Base-by-base conservation (phyloP, 129 eudicot genomes). In the Chrysanthemum lavandulifolium region DNA sequence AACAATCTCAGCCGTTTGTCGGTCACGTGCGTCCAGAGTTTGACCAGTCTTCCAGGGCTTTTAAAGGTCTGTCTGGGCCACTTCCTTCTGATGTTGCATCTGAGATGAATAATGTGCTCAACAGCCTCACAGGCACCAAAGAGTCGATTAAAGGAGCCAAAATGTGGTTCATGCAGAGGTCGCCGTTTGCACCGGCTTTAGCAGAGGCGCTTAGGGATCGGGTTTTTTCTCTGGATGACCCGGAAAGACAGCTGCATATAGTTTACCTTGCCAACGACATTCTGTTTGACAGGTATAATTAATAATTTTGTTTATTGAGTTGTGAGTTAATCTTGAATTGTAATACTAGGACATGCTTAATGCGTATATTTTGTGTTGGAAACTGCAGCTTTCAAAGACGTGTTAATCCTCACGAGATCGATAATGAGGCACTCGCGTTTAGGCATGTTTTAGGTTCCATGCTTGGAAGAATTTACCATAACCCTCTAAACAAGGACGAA, bases 161-260 rank as follows among this genome's bases (percentile, higher is more conserved):
- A 79, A 84, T 84, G 75, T 95, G 99, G 99, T 95, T 95, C 76
- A 95, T 95, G 99, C 99, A 95, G 75, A 83, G 99, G 74, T 79
- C 97, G 33, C 94, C 97, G 0, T 95, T 95, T 76, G 87, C 86
- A 68, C 91, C 97, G 6, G 91, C 85, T 36, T 80, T 95, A 69
- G 96, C 97, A 53, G 97, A 95, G 78, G 94, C 97, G 54, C 91
- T 95, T 53, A 85, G 91, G 65, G 99, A 95, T 68, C 71, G 96
- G 49, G 87, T 95, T 16, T 84, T 72, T 80, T 78, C 91, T 45
- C 65, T 90, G 23, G 99, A 95, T 77, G 97, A 95, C 71, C 81
- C 99, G 19, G 99, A 95, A 84, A 88, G 89, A 68, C 99, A 90
- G 77, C 74, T 95, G 68, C 99, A 95, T 75, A 90, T 95, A 13